Percentiles rank a stretch among this genome's conserved stretches.
These are phyloP conservation scores for Monilinia vaccinii-corymbosi DNA, from an alignment of 2,329 filamentous ascomycete species.

Conservation along the genomic window DNA sequence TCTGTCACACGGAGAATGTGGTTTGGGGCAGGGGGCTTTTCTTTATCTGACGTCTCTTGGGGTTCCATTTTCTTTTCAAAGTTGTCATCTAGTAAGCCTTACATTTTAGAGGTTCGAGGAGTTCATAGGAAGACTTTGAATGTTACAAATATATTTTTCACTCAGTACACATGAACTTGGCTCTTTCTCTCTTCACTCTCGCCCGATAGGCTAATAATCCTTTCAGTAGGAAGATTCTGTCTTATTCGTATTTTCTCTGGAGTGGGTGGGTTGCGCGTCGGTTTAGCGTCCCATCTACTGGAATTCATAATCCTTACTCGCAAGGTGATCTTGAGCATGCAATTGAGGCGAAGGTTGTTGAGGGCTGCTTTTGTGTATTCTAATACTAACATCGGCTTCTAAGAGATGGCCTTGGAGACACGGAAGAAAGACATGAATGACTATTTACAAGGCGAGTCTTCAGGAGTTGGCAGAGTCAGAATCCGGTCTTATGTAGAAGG, in stretches of 20 bases:
- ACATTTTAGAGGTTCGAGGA: neutral
- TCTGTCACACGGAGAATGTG: neutral
- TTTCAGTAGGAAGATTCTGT: neutral
- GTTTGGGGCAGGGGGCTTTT: neutral
- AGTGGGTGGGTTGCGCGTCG: neutral
- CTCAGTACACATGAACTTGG: neutral
- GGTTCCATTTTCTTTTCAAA: neutral
- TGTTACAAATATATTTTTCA: neutral
- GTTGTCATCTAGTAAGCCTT: neutral
- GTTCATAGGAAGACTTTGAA: neutral
- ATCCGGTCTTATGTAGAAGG: neutral
- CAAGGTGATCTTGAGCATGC: no score
- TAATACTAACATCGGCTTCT: neutral
- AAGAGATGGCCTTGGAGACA: conserved; percentile 1
- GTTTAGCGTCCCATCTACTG: neutral
- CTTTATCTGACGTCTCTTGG: neutral
- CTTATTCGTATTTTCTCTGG: neutral
- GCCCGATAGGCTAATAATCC: neutral
- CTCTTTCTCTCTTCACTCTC: no score
- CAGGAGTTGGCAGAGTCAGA: neutral
- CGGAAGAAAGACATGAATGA: neutral
- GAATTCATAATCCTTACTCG: neutral
- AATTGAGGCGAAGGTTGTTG: no score
- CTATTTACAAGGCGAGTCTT: conserved; percentile 1
- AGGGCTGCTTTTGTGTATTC: no score